Conservation (phyloP, 108 stramenopile species). For the Skeletonema costatum region DNA sequence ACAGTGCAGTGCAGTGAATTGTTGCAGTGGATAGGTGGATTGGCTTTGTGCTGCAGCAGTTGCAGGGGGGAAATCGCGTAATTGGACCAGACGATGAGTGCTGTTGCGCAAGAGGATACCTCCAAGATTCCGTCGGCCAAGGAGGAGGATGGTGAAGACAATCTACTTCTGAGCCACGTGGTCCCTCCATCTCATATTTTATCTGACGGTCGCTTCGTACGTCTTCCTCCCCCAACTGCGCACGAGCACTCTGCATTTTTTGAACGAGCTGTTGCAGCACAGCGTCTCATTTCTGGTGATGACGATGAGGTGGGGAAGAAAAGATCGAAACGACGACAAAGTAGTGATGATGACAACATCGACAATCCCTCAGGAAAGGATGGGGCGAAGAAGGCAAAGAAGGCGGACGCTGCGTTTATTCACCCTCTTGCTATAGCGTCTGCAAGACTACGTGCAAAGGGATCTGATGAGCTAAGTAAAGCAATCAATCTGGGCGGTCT, state of each 20-base stretch:
- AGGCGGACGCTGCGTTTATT: constrained; percentile 32
- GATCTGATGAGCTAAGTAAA: constrained; percentile 77
- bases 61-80: too few relatives aligned
- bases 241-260: constrained; percentile 62
- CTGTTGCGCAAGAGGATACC: not conserved
- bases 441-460: constrained; percentile 69
- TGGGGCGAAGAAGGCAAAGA: constrained; percentile 12
- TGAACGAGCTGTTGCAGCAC: constrained; percentile 72
- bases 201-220: constrained; percentile 72
- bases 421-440: constrained; percentile 83
- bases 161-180: constrained; percentile 19
- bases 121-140: not conserved
- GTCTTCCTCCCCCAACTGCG: constrained; percentile 63
- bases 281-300: constrained; percentile 53
- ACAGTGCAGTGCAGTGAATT: too few relatives aligned
- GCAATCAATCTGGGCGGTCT: constrained; percentile 79
- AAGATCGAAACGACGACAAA: constrained; percentile 5
- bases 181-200: constrained; percentile 83
- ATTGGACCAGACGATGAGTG: not conserved
- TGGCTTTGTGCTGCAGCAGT: too few relatives aligned
- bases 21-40: too few relatives aligned
- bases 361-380: not conserved
- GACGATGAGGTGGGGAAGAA: constrained; percentile 13
- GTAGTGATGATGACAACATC: not conserved
- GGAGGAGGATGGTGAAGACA: not conserved